phyloP scores from a whole-genome alignment of 2,329 filamentous ascomycete genomes.

The Dactylellina leptospora region DNA sequence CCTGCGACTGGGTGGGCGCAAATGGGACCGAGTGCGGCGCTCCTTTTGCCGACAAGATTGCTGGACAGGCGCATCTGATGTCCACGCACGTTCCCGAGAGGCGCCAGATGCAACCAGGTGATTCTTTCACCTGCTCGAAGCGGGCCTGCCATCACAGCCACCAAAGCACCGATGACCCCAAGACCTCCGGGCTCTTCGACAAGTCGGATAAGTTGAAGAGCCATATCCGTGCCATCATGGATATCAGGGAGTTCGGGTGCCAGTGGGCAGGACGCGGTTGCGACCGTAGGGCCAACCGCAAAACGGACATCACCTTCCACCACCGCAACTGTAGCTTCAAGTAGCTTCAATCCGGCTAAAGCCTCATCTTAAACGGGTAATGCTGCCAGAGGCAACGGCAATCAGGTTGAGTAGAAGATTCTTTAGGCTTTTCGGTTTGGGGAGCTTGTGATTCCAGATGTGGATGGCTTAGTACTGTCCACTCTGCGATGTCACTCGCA shows the following conservation, averaged over 20 bases:
- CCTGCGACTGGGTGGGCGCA: conserved; percentile 13
- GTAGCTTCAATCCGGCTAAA: too few species aligned
- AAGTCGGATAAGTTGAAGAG: conserved; percentile 30
- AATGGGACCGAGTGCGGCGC: conserved; percentile 14
- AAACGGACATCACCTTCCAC: conserved; percentile 28
- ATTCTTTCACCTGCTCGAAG: conserved; percentile 2
- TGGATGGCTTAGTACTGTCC: neutral
- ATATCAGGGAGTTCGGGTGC: conserved; percentile 18
- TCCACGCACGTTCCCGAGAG: conserved; percentile 15
- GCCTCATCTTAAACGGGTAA: conserved; percentile 1
- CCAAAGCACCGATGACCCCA: neutral
- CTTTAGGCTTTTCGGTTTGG: conserved; percentile 1
- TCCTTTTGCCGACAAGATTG: conserved; percentile 5
- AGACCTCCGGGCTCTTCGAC: conserved; percentile 13
- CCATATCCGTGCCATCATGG: conserved; percentile 21
- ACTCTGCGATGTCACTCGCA: conserved; percentile 1
- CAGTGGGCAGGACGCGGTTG: neutral
- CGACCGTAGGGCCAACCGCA: conserved; percentile 15
- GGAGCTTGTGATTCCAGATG: conserved; percentile 1
- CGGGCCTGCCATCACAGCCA: neutral
- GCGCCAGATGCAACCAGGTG: neutral
- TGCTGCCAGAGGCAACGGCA: conserved; percentile 3
- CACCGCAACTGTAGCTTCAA: conserved; percentile 1
- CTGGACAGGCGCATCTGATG: conserved; percentile 14
- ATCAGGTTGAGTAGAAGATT: conserved; percentile 14